A percentile compares a stretch with the other conserved stretches of the same genome.
Conservation (phyloP, 768 basidiomycete species). For the Boletus eberwhitei region DNA sequence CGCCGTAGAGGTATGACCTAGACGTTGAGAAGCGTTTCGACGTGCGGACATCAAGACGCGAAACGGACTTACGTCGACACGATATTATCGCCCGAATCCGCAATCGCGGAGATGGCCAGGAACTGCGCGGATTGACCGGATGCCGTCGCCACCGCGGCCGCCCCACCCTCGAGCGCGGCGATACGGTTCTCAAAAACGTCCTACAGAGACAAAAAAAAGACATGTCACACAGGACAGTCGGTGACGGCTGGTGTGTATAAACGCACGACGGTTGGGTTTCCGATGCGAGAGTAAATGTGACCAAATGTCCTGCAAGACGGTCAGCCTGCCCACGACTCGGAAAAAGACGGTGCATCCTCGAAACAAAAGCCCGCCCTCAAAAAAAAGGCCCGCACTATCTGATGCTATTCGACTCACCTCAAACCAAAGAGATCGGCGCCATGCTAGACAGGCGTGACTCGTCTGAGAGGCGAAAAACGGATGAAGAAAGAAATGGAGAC, state of each 20-base stretch:
- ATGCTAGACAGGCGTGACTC: slow-evolving; percentile 34
- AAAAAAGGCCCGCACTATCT: neutral
- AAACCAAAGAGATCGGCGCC: slow-evolving; percentile 53
- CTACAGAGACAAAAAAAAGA: slow-evolving; percentile 20
- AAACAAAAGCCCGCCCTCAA: neutral
- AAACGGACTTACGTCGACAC: slow-evolving; percentile 47
- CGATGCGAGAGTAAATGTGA: slow-evolving; percentile 53
- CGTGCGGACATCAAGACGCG: neutral
- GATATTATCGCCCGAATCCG: slow-evolving; percentile 60
- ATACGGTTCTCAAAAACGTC: slow-evolving; percentile 67
- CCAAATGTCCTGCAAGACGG: slow-evolving; percentile 35
- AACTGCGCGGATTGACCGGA: slow-evolving; percentile 66
- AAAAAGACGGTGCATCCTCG: neutral
- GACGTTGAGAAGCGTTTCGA: neutral
- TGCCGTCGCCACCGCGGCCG: slow-evolving; percentile 52
- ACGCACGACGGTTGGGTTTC: slow-evolving; percentile 55
- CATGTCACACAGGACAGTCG: neutral
- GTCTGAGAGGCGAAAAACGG: neutral
- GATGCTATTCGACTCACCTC: slow-evolving; percentile 22
- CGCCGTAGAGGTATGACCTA: slow-evolving; percentile 57
- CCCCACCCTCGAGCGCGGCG: slow-evolving; percentile 61
- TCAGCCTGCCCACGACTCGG: neutral
- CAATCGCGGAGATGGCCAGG: slow-evolving; percentile 52
- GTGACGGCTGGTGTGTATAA: neutral
- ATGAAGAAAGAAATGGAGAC: neutral